A percentile compares a stretch with the other conserved stretches of the same genome.
Conservation (phyloP, 208 protist species). For the Histomonas meleagridis region DNA sequence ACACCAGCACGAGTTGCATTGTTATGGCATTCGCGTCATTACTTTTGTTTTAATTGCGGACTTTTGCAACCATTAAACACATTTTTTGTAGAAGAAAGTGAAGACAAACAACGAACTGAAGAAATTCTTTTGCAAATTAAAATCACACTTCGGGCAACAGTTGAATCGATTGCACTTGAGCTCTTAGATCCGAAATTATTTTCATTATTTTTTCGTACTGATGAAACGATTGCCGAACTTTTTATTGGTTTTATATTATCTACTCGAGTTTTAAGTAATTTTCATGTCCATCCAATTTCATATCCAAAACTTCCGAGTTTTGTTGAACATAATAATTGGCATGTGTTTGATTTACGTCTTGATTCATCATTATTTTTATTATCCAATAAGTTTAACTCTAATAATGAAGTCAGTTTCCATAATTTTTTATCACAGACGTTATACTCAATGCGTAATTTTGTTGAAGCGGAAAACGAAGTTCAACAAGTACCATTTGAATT, state of each 20-base stretch:
- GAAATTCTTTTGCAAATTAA: no score
- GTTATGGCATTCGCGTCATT: neutral
- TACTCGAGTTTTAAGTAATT: neutral
- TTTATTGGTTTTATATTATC: neutral
- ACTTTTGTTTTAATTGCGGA: neutral
- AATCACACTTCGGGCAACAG: no score
- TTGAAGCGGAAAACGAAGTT: neutral
- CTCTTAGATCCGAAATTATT: neutral
- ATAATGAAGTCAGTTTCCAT: neutral
- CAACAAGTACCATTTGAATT: neutral
- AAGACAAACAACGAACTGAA: no score
- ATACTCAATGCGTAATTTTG: neutral
- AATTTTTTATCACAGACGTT: neutral
- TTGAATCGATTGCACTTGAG: neutral
- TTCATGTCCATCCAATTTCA: neutral
- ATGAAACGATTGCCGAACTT: neutral
- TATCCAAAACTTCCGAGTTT: neutral
- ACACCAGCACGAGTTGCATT: neutral
- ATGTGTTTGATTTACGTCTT: neutral
- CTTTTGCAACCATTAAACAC: neutral
- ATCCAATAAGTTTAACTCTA: neutral
- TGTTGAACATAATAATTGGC: neutral
- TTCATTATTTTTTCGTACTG: neutral
- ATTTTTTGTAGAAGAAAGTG: neutral
- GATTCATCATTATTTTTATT: neutral